Evolutionary conservation across 768 basidiomycete genomes (phyloP), one percentile per base, ranked within the genome.

Genomic region (Lyophyllum semitale): DNA sequence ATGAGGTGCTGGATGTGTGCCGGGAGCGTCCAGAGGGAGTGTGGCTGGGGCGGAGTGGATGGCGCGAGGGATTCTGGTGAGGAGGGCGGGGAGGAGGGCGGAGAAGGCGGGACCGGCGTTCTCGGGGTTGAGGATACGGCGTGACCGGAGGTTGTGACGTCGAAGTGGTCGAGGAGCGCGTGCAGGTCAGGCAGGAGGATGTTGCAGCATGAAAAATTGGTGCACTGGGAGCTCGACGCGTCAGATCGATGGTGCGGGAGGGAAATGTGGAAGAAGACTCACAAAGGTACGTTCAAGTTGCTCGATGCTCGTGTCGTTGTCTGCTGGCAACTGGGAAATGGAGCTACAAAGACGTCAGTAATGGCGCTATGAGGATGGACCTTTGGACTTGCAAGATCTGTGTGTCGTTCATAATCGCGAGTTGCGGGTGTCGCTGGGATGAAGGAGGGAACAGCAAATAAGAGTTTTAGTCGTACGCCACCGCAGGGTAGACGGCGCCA

Each of bases 161-260:
- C 77, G 30, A 76, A 73, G 60, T 81, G 82, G 59, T 77, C 75
- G 55, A 81, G 66, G 23, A 80, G 73, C 40, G 70, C 71, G 53
- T 81, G 80, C 43, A 81, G 64, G 65, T 77, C 76, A 2, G 73
- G 66, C 15, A 79, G 69, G 8, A 68, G 51, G 48, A 72, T 68
- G 32, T 72, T 74, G 60, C 80, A 80, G 62, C 81, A 80, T 18
- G 70, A 72, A 59, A 78, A 79, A 64, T 81, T 65, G 41, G 57
- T 61, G 27, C 64, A 65, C 63, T 64, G 30, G 8, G 29, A 33
- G 26, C n/a, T 3, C 20, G 42, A 26, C 3, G 23, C 27, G 37
- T 37, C n/a, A 30, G 35, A 13, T 18, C 20, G 15, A 42, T 27
- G 29, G 22, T 13, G 23, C n/a, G 29, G 1, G 26, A 25, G 15